A percentile compares a stretch with the other conserved stretches of the same genome.
Evolutionary conservation across 768 basidiomycete species (phyloP).

Genomic region (Boletus edulis): DNA sequence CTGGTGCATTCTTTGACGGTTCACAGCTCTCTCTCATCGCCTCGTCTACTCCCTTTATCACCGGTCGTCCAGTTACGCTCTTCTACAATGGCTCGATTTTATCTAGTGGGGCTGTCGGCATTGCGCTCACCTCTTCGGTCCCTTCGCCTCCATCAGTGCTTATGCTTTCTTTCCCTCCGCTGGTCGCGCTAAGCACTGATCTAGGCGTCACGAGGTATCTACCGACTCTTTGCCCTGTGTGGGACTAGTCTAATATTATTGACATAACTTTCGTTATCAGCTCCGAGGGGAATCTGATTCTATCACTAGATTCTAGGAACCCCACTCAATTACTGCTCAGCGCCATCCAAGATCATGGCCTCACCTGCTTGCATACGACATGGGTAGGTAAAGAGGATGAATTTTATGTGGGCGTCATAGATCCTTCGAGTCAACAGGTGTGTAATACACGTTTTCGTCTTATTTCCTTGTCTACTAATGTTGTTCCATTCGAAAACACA

Average conservation of each 20-base stretch:
- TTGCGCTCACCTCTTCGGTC: conserved; percentile 41
- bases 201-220: conserved; percentile 56
- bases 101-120: conserved; percentile 67
- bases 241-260: not conserved
- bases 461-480: not conserved
- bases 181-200: conserved; percentile 40
- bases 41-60: conserved; percentile 76
- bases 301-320: conserved; percentile 52
- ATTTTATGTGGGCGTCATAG: conserved; percentile 52
- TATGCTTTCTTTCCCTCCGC: conserved; percentile 36
- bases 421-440: conserved; percentile 16
- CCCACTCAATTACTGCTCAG: conserved; percentile 59
- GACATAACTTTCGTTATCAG: conserved; percentile 21
- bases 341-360: conserved; percentile 43
- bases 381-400: conserved; percentile 49
- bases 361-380: conserved; percentile 22
- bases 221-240: not conserved
- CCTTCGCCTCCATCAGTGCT: conserved; percentile 9
- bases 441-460: not conserved
- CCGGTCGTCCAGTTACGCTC: conserved; percentile 70
- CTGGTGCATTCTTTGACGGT: not conserved
- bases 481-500: not conserved
- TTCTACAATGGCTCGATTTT: conserved; percentile 54
- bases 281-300: conserved; percentile 71
- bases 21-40: conserved; percentile 63